phyloP scores from a whole-genome alignment of 345 rosid species.

The Bruguiera gymnorhiza region DNA sequence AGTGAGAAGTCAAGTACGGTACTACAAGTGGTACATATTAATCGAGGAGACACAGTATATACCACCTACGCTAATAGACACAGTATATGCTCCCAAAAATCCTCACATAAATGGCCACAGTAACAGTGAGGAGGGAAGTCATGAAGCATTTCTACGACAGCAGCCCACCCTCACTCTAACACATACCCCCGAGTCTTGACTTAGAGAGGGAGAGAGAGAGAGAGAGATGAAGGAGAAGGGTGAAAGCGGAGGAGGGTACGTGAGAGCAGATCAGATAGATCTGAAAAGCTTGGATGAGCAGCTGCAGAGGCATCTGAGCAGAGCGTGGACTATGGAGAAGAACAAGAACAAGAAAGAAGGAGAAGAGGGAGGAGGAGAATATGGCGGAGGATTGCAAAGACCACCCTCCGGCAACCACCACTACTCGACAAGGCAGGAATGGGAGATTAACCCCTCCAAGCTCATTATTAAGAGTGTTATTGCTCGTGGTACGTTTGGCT shows the following conservation, averaged over 20 bases:
- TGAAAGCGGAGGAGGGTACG: conserved; percentile 28
- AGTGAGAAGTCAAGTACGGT: background rate
- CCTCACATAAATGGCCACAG: background rate
- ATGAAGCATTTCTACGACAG: background rate
- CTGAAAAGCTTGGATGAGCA: conserved; percentile 38
- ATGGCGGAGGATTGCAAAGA: background rate
- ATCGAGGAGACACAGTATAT: background rate
- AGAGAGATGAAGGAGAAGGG: conserved; percentile 22
- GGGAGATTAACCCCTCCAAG: conserved; percentile 36
- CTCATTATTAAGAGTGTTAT: conserved; percentile 28
- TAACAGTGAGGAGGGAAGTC: background rate
- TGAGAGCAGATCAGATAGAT: conserved; percentile 35
- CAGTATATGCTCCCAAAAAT: no score
- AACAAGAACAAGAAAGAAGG: conserved; percentile 16
- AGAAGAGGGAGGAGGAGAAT: conserved; percentile 12
- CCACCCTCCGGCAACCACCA: background rate
- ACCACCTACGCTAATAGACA: background rate
- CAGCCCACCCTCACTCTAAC: background rate
- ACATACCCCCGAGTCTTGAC: background rate
- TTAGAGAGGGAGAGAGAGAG: background rate
- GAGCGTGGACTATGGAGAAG: conserved; percentile 26
- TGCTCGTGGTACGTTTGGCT: conserved; percentile 34
- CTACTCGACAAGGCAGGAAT: conserved; percentile 15
- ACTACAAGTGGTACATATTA: no score
- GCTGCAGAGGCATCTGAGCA: conserved; percentile 25